These are phyloP conservation scores for Fusarium sp. DNA, from an alignment of 2,329 filamentous ascomycete species.

Conservation along the genomic window DNA sequence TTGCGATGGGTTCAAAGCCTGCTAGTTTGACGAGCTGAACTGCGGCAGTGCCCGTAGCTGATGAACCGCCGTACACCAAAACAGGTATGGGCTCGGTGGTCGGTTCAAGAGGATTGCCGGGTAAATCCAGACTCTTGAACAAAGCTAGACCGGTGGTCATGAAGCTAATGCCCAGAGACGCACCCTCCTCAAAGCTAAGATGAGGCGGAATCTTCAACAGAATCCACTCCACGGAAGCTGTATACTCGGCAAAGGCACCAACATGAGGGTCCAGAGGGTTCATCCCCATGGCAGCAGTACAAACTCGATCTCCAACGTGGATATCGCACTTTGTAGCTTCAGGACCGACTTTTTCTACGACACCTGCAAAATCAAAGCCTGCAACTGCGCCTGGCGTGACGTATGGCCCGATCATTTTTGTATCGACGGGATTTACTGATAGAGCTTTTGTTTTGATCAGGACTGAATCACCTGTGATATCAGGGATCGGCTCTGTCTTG, in stretches of 20 bases:
- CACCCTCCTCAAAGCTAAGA: conserved; percentile 54
- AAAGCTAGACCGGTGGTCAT: conserved; percentile 57
- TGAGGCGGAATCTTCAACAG: conserved; percentile 54
- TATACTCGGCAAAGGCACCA: conserved; percentile 54
- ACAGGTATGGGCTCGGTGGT: not conserved
- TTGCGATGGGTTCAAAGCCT: not conserved
- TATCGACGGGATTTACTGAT: not conserved
- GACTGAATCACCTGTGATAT: not conserved
- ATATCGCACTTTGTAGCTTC: not conserved
- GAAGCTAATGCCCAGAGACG: conserved; percentile 55
- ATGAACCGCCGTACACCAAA: conserved; percentile 9
- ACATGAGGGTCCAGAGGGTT: not conserved
- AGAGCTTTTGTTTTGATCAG: not conserved
- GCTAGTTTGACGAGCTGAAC: conserved; percentile 12
- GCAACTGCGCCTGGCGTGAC: not conserved
- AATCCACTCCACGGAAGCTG: conserved; percentile 50
- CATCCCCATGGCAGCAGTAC: not conserved
- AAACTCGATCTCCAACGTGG: not conserved
- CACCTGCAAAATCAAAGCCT: not conserved
- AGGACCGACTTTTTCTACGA: not conserved
- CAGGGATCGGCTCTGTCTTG: not conserved
- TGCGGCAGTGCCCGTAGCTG: conserved; percentile 3
- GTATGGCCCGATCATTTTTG: not conserved
- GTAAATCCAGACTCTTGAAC: conserved; percentile 52
- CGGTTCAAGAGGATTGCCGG: not conserved